Percentiles rank a stretch among this genome's conserved stretches.
phyloP scores from a whole-genome alignment of 306 rosid genomes.

The Quercus cerris region DNA sequence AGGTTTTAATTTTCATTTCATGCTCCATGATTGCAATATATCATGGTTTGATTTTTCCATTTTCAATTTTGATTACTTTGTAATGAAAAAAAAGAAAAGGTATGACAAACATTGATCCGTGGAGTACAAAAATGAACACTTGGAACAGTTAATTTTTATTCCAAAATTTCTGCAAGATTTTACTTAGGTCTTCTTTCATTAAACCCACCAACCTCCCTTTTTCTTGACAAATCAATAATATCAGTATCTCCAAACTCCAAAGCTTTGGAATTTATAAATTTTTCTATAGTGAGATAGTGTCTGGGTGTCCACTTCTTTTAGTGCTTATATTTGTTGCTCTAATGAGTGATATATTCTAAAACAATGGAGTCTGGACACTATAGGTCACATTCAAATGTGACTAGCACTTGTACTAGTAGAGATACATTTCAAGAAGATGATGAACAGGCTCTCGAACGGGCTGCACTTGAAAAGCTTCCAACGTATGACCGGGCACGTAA shows the following conservation, averaged over 20 bases:
- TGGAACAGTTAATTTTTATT: no score
- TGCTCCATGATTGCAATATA: no score
- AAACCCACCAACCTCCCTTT: neutral
- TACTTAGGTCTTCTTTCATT: neutral
- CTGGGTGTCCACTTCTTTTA: neutral
- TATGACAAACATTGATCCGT: no score
- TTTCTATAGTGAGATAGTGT: neutral
- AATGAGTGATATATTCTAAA: neutral
- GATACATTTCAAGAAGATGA: neutral
- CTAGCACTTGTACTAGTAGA: neutral
- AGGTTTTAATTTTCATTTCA: no score
- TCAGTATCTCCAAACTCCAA: neutral
- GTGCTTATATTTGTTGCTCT: neutral
- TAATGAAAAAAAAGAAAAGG: no score
- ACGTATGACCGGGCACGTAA: constrained; percentile 13
- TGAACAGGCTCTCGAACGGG: constrained; percentile 24
- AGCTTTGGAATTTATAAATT: neutral
- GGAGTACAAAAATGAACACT: no score
- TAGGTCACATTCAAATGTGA: neutral
- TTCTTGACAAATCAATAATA: neutral
- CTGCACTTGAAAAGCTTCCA: constrained; percentile 24
- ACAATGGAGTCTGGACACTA: constrained; percentile 1
- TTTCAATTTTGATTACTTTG: no score
- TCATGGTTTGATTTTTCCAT: no score
- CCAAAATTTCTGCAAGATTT: no score